These are phyloP conservation scores for Xylaria sp. DNA, from an alignment of 2,329 filamentous ascomycete genomes.

Conservation along the genomic window DNA sequence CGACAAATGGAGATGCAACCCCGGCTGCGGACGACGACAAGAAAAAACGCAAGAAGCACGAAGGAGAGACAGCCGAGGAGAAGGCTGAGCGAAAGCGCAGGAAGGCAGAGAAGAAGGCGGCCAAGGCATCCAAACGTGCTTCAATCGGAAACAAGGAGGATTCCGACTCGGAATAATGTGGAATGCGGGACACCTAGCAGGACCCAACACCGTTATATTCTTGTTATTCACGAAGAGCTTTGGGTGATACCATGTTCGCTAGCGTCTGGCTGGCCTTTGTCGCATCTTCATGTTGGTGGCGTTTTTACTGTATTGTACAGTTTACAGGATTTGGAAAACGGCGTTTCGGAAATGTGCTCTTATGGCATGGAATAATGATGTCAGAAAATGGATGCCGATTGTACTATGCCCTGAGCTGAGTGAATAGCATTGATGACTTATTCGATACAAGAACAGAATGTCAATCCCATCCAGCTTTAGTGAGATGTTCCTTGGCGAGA, in stretches of 20 bases:
- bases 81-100: constrained; percentile 69
- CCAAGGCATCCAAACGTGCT: constrained; percentile 66
- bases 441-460: constrained; percentile 21
- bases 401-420: constrained; percentile 19
- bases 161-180: constrained; percentile 61
- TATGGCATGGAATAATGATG: constrained; percentile 28
- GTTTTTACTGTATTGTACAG: constrained; percentile 47
- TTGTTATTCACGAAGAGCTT: constrained; percentile 36
- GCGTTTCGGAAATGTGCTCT: constrained; percentile 44
- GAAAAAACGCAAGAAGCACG: constrained; percentile 86
- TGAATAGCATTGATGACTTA: constrained; percentile 36
- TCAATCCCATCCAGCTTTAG: constrained; percentile 21
- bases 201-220: not conserved
- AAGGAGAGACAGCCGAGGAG: constrained; percentile 77
- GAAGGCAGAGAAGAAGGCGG: constrained; percentile 69
- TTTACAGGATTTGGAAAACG: constrained; percentile 43
- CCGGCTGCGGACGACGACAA: constrained; percentile 67
- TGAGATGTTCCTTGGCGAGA: not conserved
- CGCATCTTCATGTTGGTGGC: constrained; percentile 42
- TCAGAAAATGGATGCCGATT: constrained; percentile 27
- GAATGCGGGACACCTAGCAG: constrained; percentile 1
- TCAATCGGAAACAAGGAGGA: constrained; percentile 62
- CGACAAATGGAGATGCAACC: constrained; percentile 49
- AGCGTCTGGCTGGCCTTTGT: constrained; percentile 33
- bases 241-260: constrained; percentile 44